These are phyloP conservation scores for Bryoglossum gracile DNA, from an alignment of 495 filamentous ascomycete species.

Conservation along the genomic window DNA sequence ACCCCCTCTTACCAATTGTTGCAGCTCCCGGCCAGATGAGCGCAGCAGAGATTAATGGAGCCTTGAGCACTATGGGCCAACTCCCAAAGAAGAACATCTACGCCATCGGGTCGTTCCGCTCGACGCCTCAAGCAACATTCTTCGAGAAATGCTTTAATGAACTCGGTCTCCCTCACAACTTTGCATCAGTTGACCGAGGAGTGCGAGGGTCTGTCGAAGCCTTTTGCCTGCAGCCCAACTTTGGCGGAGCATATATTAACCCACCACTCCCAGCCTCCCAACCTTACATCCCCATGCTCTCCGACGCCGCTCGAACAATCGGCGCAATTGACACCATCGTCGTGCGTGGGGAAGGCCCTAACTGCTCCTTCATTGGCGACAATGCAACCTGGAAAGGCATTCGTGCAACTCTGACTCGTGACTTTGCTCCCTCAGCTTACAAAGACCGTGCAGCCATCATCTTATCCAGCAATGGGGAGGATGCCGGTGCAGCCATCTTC, in stretches of 20 bases:
- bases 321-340: slow-evolving; percentile 76
- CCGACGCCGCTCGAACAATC: slow-evolving; percentile 65
- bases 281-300: slow-evolving; percentile 55
- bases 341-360: slow-evolving; percentile 34
- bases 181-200: slow-evolving; percentile 65
- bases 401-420: slow-evolving; percentile 66
- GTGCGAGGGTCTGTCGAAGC: slow-evolving; percentile 55
- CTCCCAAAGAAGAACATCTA: slow-evolving; percentile 73
- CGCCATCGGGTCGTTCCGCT: slow-evolving; percentile 64
- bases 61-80: slow-evolving; percentile 70
- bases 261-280: slow-evolving; percentile 53
- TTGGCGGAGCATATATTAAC: slow-evolving; percentile 73
- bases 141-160: slow-evolving; percentile 88
- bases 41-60: slow-evolving; percentile 74
- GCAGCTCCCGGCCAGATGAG: slow-evolving; percentile 79
- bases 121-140: slow-evolving; percentile 70
- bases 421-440: slow-evolving; percentile 77
- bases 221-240: slow-evolving; percentile 59
- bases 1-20: slow-evolving; percentile 75
- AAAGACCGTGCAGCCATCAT: slow-evolving; percentile 66
- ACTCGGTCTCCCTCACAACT: slow-evolving; percentile 71
- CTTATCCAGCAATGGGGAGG: slow-evolving; percentile 56
- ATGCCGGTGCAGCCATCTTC: slow-evolving; percentile 68
- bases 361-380: slow-evolving; percentile 55
- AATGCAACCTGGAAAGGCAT: slow-evolving; percentile 83